phyloP scores from a whole-genome alignment of 1,139 yeast species.

The Candida neerlandica region DNA sequence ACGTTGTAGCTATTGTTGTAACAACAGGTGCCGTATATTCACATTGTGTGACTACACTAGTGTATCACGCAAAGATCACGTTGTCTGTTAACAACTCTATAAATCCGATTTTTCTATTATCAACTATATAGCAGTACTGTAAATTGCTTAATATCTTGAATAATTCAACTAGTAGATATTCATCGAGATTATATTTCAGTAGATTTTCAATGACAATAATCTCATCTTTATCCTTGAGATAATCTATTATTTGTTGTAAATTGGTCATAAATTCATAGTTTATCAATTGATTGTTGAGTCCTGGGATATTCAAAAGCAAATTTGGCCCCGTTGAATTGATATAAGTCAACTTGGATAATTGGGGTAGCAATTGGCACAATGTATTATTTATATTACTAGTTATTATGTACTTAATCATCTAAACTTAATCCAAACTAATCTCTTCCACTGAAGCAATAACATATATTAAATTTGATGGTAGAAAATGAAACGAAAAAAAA shows the following conservation, averaged over 20 bases:
- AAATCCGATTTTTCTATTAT: slow-evolving; percentile 8
- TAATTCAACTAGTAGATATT: slow-evolving; percentile 9
- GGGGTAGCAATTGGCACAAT: slow-evolving; percentile 6
- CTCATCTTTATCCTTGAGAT: neutral
- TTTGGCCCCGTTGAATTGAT: slow-evolving; percentile 16
- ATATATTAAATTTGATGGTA: neutral
- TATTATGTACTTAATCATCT: slow-evolving; percentile 12
- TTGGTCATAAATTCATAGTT: slow-evolving; percentile 14
- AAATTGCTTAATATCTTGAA: slow-evolving; percentile 6
- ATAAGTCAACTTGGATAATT: slow-evolving; percentile 10
- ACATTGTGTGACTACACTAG: no score
- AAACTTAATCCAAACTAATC: neutral
- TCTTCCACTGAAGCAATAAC: neutral
- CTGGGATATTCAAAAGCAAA: slow-evolving; percentile 5
- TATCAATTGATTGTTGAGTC: slow-evolving; percentile 3
- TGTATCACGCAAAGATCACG: neutral
- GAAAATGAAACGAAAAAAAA: neutral
- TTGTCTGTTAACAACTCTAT: slow-evolving; percentile 12
- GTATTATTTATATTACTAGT: slow-evolving; percentile 6
- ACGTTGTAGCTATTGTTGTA: no score
- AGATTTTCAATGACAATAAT: slow-evolving; percentile 12
- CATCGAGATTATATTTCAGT: slow-evolving; percentile 2
- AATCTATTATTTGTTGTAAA: slow-evolving; percentile 7
- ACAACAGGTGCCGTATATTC: no score
- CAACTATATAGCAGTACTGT: slow-evolving; percentile 9